Percentiles rank a stretch among this genome's conserved stretches.
phyloP scores from a whole-genome alignment of 257 asterid genomes.

The Penstemon barbatus region DNA sequence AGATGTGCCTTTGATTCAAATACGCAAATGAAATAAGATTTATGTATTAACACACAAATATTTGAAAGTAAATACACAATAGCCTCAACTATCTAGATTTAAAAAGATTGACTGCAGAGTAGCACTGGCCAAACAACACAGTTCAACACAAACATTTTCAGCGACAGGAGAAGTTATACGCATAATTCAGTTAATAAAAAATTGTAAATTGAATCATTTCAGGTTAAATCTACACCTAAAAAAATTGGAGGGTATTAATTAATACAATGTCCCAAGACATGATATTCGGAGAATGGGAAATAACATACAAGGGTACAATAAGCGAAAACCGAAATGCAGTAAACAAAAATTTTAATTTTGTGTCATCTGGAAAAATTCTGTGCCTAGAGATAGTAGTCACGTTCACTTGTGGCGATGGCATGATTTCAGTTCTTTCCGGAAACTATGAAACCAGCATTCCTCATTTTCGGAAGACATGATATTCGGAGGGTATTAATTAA shows the following conservation, averaged over 20 bases:
- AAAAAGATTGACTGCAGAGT: no score
- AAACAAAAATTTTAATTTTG: not conserved
- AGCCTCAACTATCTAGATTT: no score
- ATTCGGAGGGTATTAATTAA: no score
- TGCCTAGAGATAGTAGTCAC: conserved; percentile 1
- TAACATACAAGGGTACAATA: conserved; percentile 1
- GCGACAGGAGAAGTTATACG: not conserved
- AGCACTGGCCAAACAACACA: no score
- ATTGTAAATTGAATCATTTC: conserved; percentile 1
- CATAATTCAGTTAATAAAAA: conserved; percentile 3
- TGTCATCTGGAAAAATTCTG: no score
- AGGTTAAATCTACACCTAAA: not conserved
- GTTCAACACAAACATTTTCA: not conserved
- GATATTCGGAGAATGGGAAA: conserved; percentile 20
- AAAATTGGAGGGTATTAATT: conserved; percentile 1
- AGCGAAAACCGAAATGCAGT: not conserved
- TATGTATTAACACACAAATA: no score
- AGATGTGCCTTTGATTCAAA: no score
- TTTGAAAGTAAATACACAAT: no score
- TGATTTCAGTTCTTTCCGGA: not conserved
- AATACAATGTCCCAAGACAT: conserved; percentile 29
- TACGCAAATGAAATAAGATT: no score
- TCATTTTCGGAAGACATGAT: conserved; percentile 13
- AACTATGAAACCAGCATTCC: conserved; percentile 17
- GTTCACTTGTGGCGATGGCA: conserved; percentile 12